Conservation (phyloP, 352 stramenopile genomes). For the Globisporangium mamillatum region DNA sequence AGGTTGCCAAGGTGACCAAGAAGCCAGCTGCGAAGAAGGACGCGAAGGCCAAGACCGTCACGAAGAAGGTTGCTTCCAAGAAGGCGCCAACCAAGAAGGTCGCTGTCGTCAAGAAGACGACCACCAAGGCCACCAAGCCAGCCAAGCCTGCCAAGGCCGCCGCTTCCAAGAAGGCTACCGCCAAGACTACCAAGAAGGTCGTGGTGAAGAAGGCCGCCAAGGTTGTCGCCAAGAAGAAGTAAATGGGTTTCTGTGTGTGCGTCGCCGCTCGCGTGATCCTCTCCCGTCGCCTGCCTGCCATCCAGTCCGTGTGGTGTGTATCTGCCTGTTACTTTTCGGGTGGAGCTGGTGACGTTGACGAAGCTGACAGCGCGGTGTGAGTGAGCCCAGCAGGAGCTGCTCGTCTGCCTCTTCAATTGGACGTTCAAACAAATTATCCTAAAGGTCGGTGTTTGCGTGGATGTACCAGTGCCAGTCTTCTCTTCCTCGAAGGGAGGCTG, state of each 20-base stretch:
- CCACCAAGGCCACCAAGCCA: slow-evolving; percentile 28
- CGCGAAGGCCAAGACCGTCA: slow-evolving; percentile 25
- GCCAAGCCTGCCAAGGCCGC: slow-evolving; percentile 19
- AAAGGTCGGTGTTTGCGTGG: slow-evolving; percentile 35
- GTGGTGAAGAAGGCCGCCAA: slow-evolving; percentile 27
- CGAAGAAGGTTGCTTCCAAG: slow-evolving; percentile 72
- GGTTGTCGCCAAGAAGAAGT: slow-evolving; percentile 42
- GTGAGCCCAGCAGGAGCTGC: background rate
- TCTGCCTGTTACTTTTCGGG: slow-evolving; percentile 2
- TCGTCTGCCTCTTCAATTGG: slow-evolving; percentile 12
- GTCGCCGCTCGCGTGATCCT: background rate
- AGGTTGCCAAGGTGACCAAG: slow-evolving; percentile 49
- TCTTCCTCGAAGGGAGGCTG: background rate
- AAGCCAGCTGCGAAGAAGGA: slow-evolving; percentile 48
- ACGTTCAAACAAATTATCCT: slow-evolving; percentile 15
- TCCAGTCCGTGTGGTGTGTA: background rate
- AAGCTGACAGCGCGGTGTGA: background rate
- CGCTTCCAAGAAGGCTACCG: slow-evolving; percentile 39
- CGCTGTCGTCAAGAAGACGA: slow-evolving; percentile 33
- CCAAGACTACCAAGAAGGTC: slow-evolving; percentile 36
- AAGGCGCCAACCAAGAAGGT: slow-evolving; percentile 66
- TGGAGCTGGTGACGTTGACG: background rate
- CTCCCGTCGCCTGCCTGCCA: background rate
- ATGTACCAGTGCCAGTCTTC: slow-evolving; percentile 12
- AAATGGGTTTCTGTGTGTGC: slow-evolving; percentile 14